Percentiles rank a stretch among this genome's conserved stretches.
phyloP scores from a whole-genome alignment of 73 alveolate species.

The Blepharisma stoltei region DNA sequence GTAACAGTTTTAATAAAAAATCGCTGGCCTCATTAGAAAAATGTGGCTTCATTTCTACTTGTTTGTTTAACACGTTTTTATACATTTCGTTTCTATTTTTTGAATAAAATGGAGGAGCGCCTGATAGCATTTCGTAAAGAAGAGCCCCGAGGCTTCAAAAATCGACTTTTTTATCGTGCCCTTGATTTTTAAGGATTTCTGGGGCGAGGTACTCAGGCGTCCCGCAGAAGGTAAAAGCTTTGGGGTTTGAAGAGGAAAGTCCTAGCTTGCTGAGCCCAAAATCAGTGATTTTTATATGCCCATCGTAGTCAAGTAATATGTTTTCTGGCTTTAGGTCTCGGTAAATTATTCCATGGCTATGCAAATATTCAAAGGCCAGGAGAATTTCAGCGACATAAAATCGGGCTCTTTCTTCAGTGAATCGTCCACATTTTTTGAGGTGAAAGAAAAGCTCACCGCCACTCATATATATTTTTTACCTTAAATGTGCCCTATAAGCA shows the following conservation, averaged over 20 bases:
- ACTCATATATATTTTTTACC: no score
- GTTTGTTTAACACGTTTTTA: conserved; percentile 51
- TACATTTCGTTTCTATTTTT: conserved; percentile 65
- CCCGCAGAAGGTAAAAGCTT: conserved; percentile 56
- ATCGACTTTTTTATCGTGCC: conserved; percentile 77
- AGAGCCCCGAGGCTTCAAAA: conserved; percentile 89
- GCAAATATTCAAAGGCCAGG: conserved; percentile 55
- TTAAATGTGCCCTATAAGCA: no score
- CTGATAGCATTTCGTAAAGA: conserved; percentile 80
- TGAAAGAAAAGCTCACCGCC: conserved; percentile 47
- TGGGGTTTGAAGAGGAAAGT: conserved; percentile 14
- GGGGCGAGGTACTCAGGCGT: conserved; percentile 93
- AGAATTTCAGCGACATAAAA: conserved; percentile 48
- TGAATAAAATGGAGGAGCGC: conserved; percentile 85
- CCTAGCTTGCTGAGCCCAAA: conserved; percentile 76
- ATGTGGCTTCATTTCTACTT: conserved; percentile 49
- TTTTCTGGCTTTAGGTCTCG: conserved; percentile 92
- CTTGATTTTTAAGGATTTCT: conserved; percentile 67
- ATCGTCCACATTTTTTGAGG: conserved; percentile 34
- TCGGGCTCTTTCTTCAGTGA: conserved; percentile 33
- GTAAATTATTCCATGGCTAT: conserved; percentile 48
- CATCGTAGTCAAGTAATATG: conserved; percentile 75
- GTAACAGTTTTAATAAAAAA: neutral
- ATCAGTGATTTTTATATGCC: conserved; percentile 87
- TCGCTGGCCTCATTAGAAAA: conserved; percentile 53